Base-by-base conservation (phyloP, 371 early-diverging fungal species). In the Sporodiniella umbellata region DNA sequence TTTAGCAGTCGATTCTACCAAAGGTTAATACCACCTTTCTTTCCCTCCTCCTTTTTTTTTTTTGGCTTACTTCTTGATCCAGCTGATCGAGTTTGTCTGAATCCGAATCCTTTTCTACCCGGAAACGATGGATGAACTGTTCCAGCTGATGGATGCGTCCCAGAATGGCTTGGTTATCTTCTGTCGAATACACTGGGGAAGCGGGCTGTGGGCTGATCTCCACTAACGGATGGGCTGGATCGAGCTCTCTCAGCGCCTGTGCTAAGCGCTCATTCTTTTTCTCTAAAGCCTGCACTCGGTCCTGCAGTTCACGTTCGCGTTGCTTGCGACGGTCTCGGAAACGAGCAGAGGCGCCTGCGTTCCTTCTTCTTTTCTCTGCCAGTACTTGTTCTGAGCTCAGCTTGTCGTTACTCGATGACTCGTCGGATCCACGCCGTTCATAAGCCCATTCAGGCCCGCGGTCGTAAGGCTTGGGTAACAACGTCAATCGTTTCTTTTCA, bases 321-420 rank as follows among this genome's bases (percentile, higher is more conserved):
- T 83, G 81, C 48, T 81, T 81, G 18, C 81, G 72, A 24, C 81
- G 75, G 53, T 78, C 81, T 33, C 81, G 68, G 39, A 81, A 81
- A 7, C 81, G 61, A 25, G 79, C 79, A 6, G 75, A 75, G 0
- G 81, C 81, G 19, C 74, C 74, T 30, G 81, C 81, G 51, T 81
- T 81, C 23, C 81, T 54, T 48, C 75, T 64, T 38, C 81, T 60
- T 50, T 84, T 79, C 56, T 86, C 86, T 15, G 80, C 81, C 17
- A 85, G 46, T 1, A 80, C 64, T 24, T 66, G 53, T 28, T 71
- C 78, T 7, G 76, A 70, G 4, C 25, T 58, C 25, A 0, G 15
- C n/a, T n/a, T n/a, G n/a, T n/a, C n/a, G n/a, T n/a, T n/a, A n/a
- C n/a, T n/a, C n/a, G n/a, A n/a, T n/a, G n/a, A n/a, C n/a, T n/a